Evolutionary conservation across 345 rosid species (phyloP), one percentile per base, ranked within the genome.

Genomic region (Syzygium grande): DNA sequence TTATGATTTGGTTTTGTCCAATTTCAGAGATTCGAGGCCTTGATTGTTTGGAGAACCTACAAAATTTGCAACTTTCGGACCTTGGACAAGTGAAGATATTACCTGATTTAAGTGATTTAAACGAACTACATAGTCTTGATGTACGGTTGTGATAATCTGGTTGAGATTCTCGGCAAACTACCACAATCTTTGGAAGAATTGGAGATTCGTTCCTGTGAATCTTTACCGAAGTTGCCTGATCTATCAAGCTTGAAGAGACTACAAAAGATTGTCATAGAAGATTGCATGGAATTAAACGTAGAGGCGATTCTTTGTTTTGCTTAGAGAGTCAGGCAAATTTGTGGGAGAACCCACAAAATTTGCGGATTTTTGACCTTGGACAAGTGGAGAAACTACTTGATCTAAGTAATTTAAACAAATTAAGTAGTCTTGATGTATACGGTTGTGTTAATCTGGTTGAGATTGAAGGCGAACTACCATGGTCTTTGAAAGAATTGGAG

Each of bases 1-100:
- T 56, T 2, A 1, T 0, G 2, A 56, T 56, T 56, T 3, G 1
- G 0, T 2, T 5, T 4, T 16, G 13, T 22, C 10, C 61, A 23
- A 56, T 56, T 1, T 1, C n/a, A 56, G 13, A 56, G 61, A 56
- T 56, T 10, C 61, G 3, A 9, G n/a, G 13, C 13, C 61, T 23
- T 56, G 61, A 2, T 56, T 4, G n/a, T 56, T 16, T 46, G 30
- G 11, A 22, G 43, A 73, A 17, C 41, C 63, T 23, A 4, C 49
- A 6, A 41, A 23, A 59, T 41, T 51, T 86, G 10, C 5, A 51
- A 63, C 5, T 86, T 58, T 43, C 43, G 25, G 7, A 29, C 52
- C 21, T 21, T 25, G 30, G 10, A 77, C 61, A 23, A 51, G 54
- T 38, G 14, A 38, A n/a, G 51, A 38, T 10, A n/a, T 51, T 65